A percentile compares a stretch with the other conserved stretches of the same genome.
These are phyloP conservation scores for Candida argentea DNA, from an alignment of 805 yeast species.

Conservation along the genomic window DNA sequence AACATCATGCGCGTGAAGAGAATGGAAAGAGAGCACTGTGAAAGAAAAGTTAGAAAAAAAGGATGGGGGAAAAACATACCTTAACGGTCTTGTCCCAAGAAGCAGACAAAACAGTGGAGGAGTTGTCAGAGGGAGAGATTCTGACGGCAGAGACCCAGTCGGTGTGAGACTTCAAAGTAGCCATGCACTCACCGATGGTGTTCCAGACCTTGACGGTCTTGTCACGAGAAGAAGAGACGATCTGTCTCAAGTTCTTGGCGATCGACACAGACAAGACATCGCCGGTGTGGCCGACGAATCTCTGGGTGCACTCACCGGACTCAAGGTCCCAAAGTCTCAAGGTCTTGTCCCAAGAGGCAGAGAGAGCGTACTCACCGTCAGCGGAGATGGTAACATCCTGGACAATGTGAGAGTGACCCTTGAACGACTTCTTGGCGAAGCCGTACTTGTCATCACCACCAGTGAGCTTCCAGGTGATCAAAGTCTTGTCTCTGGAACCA, in stretches of 20 bases:
- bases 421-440: slow-evolving; percentile 93
- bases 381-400: slow-evolving; percentile 96
- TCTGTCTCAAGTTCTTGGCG: slow-evolving; percentile 93
- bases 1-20: slow-evolving; percentile 53
- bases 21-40: no score
- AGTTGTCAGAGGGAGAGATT: slow-evolving; percentile 78
- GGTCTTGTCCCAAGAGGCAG: slow-evolving; percentile 99
- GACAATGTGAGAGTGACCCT: slow-evolving; percentile 98
- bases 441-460: slow-evolving; percentile 97
- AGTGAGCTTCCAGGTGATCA: slow-evolving; percentile 94
- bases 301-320: slow-evolving; percentile 86
- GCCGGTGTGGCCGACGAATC: slow-evolving; percentile 96
- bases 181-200: slow-evolving; percentile 94
- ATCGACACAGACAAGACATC: slow-evolving; percentile 97
- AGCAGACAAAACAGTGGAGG: slow-evolving; percentile 85
- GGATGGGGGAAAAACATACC: slow-evolving; percentile 55
- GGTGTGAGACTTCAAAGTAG: slow-evolving; percentile 88
- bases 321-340: slow-evolving; percentile 96
- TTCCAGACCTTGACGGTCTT: slow-evolving; percentile 99
- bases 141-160: slow-evolving; percentile 99
- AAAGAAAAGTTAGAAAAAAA: slow-evolving; percentile 1
- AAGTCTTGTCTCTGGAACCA: slow-evolving; percentile 97
- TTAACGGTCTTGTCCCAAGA: slow-evolving; percentile 98
- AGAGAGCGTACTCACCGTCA: slow-evolving; percentile 95
- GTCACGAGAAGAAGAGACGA: slow-evolving; percentile 98